A percentile compares a stretch with the other conserved stretches of the same genome.
Evolutionary conservation across 768 basidiomycete species (phyloP).

Genomic region (Coprinellus aureogranulatus): DNA sequence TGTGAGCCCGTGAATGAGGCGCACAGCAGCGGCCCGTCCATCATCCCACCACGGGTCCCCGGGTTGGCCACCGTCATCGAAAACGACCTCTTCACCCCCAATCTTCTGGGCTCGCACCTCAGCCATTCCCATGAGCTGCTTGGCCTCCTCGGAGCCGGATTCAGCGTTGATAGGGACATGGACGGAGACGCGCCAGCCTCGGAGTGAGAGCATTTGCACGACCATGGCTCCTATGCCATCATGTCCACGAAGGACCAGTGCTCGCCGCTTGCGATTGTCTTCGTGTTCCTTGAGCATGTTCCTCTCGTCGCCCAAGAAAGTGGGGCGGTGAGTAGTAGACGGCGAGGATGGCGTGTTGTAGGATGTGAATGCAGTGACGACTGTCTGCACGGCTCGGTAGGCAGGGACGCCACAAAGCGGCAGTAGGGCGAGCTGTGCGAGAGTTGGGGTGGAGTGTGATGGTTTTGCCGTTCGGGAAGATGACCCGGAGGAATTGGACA

Average conservation of each 20-base stretch:
- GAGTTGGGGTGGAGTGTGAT: slow-evolving; percentile 27
- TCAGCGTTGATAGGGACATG: slow-evolving; percentile 43
- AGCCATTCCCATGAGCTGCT: slow-evolving; percentile 38
- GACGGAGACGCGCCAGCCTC: slow-evolving; percentile 74
- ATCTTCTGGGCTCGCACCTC: slow-evolving; percentile 59
- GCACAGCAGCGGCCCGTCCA: slow-evolving; percentile 45
- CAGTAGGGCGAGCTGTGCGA: slow-evolving; percentile 78
- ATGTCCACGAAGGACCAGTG: slow-evolving; percentile 69
- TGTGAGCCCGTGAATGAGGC: slow-evolving; percentile 50
- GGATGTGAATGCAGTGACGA: slow-evolving; percentile 45
- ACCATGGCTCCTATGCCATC: slow-evolving; percentile 75
- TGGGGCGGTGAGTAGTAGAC: not conserved
- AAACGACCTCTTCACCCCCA: slow-evolving; percentile 78
- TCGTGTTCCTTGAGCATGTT: slow-evolving; percentile 17
- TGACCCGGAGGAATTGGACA: slow-evolving; percentile 19
- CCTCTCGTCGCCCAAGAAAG: slow-evolving; percentile 7
- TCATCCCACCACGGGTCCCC: slow-evolving; percentile 26
- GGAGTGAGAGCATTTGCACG: slow-evolving; percentile 68
- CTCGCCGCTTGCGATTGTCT: slow-evolving; percentile 29
- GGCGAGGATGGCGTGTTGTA: slow-evolving; percentile 1
- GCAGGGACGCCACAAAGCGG: slow-evolving; percentile 80
- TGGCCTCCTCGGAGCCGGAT: slow-evolving; percentile 22
- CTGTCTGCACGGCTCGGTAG: slow-evolving; percentile 75
- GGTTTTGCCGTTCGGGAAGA: slow-evolving; percentile 2
- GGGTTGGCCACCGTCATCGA: slow-evolving; percentile 50